Evolutionary conservation across 768 basidiomycete genomes (phyloP).

Genomic region (Dendrothele bispora): DNA sequence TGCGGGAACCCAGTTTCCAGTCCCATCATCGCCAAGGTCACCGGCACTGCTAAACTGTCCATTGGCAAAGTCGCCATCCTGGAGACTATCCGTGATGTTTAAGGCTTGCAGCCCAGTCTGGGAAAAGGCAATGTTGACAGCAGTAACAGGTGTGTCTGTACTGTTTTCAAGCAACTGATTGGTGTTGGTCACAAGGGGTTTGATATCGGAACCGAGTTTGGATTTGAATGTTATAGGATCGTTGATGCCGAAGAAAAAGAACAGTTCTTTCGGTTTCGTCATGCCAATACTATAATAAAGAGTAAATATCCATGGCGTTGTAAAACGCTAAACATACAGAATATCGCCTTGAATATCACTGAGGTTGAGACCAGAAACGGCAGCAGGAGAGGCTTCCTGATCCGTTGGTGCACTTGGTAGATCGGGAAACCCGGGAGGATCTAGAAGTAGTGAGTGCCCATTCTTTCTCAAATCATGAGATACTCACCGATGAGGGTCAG

Average conservation of each 20-base stretch:
- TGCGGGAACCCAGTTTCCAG: slow-evolving; percentile 15
- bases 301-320: no score
- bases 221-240: slow-evolving; percentile 19
- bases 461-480: no score
- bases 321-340: no score
- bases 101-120: slow-evolving; percentile 15
- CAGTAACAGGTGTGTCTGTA: slow-evolving; percentile 20
- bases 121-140: slow-evolving; percentile 24
- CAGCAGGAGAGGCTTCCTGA: neutral
- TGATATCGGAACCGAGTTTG: slow-evolving; percentile 14
- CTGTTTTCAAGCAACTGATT: slow-evolving; percentile 14
- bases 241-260: slow-evolving; percentile 21
- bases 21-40: slow-evolving; percentile 11
- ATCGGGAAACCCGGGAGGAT: neutral
- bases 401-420: neutral
- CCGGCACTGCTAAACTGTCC: slow-evolving; percentile 8
- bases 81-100: slow-evolving; percentile 14
- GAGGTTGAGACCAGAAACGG: slow-evolving; percentile 1
- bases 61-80: slow-evolving; percentile 13
- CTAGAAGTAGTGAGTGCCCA: no score
- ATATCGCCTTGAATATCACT: slow-evolving; percentile 10
- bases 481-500: no score
- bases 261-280: slow-evolving; percentile 22
- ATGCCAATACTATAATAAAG: slow-evolving; percentile 13
- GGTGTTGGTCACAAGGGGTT: slow-evolving; percentile 20